Conservation (phyloP, 2,329 filamentous ascomycete species). For the Diaporthe vaccinii region DNA sequence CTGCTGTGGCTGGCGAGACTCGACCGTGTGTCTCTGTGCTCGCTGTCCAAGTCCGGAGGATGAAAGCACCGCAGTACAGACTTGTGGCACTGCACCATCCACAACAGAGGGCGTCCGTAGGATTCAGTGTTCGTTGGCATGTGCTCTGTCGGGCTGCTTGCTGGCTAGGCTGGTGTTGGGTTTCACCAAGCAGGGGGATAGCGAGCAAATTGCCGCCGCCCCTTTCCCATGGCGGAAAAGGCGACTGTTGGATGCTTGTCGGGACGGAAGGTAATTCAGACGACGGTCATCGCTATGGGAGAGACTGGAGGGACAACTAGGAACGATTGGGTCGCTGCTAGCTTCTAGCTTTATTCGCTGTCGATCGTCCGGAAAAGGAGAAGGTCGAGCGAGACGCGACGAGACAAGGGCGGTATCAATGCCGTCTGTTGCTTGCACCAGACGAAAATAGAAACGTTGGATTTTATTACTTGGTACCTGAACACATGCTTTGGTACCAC, state of each 20-base stretch:
- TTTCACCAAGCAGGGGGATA: background rate
- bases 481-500: background rate
- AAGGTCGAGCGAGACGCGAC: constrained; percentile 25
- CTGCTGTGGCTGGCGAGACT: constrained; percentile 20
- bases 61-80: background rate
- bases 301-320: background rate
- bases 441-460: constrained; percentile 26
- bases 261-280: constrained; percentile 13
- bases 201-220: constrained; percentile 6
- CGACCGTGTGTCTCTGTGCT: background rate
- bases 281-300: background rate
- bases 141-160: background rate
- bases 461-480: background rate
- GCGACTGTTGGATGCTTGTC: constrained; percentile 13
- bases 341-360: background rate
- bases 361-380: constrained; percentile 25
- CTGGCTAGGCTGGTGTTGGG: background rate
- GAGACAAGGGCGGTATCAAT: constrained; percentile 23
- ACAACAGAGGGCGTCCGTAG: background rate
- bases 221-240: constrained; percentile 6
- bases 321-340: background rate
- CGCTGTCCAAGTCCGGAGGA: background rate
- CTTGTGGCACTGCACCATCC: background rate
- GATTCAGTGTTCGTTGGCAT: background rate
- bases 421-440: constrained; percentile 3